Evolutionary conservation across 2,329 filamentous ascomycete species (phyloP), one percentile per base, ranked within the genome.

Genomic region (Mycosphaerella sp.): DNA sequence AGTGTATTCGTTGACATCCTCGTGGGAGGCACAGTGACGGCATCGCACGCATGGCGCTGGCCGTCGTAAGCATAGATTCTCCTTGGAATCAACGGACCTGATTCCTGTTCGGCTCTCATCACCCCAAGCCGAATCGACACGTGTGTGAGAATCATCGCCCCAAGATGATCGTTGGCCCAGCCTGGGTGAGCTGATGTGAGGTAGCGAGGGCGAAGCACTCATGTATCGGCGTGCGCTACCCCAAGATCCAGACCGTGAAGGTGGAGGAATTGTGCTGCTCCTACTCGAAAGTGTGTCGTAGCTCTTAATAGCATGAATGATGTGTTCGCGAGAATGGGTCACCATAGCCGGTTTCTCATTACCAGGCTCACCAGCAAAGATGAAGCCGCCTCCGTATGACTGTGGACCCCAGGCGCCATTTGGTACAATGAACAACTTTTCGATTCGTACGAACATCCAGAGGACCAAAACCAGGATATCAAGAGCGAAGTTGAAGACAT

Each of bases 401-500:
- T 61, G 60, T 2, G 81, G 78, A 0, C 74, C 78, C 43, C 77
- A 77, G 65, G 82, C 82, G 43, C 86, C 85, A 66, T 93, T 74
- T 1, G 87, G 87, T 23, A 93, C 74, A 66, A 85, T 78, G 73
- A 92, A 95, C 41, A 87, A 80, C 57, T 78, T 77, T 68, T 95
- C 90, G 57, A 93, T 83, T 32, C 89, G 79, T 17, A 78, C 70
- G 12, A 86, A 65, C 0, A 84, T 78, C 70, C 87, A 92, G 7
- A 84, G 72, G 50, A 77, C 79, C 4, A 92, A 77, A 38, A 89
- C 82, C 23, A 86, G 66, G 40, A 91, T 73, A 70, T 95, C 90
- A 38, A 91, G 76, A 12, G 74, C 74, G 66, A 87, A 95, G 72
- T 88, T 87, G 74, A 93, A 87, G 66, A 83, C 72, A 73, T 93